Evolutionary conservation across 2,329 filamentous ascomycete genomes (phyloP), one percentile per base, ranked within the genome.

Genomic region (Scedosporium dehoogii): DNA sequence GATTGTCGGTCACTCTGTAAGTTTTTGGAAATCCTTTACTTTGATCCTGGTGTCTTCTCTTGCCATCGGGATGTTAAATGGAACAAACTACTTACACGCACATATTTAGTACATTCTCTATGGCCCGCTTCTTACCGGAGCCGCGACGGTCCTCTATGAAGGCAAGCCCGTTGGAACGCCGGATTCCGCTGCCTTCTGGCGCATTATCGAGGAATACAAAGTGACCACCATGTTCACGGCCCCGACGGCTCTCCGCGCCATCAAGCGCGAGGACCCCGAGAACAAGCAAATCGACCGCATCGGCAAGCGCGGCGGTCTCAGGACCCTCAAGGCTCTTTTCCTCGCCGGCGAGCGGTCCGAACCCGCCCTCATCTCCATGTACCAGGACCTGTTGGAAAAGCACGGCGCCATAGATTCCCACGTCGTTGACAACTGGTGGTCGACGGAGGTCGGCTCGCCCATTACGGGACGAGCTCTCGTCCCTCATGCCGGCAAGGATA

Each of bases 141-240:
- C 92, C 1, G 87, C 92, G 1, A 96, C 91, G 0, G 84, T 97
- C 1, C 79, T 97, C 0, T 97, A 92, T 72, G 92, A 97, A 75
- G 93, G 92, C n/a, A 97, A 97, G 67, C 92, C 92, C 0, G 81
- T 96, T 12, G 92, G 92, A 4, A 96, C 92, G 0, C 92, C 92
- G 0, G 87, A 96, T 68, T 89, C 91, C 0, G 88, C 90, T 5
- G 88, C 89, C 0, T 94, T 97, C 72, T 97, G 92, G 92, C 81
- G 92, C 2, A 85, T 96, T 18, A 75, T 96, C 3, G 87, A 92
- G 66, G 89, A 96, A 68, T 88, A 97, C 78, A 87, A 87, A 69
- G 91, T 96, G 62, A 96, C 90, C 65, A 83, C 85, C 5, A 79
- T 96, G 68, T 96, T 90, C 71, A 96, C 92, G 0, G 93, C 92